A percentile compares a stretch with the other conserved stretches of the same genome.
Evolutionary conservation across 257 asterid species (phyloP).

Genomic region (Penstemon barbatus): DNA sequence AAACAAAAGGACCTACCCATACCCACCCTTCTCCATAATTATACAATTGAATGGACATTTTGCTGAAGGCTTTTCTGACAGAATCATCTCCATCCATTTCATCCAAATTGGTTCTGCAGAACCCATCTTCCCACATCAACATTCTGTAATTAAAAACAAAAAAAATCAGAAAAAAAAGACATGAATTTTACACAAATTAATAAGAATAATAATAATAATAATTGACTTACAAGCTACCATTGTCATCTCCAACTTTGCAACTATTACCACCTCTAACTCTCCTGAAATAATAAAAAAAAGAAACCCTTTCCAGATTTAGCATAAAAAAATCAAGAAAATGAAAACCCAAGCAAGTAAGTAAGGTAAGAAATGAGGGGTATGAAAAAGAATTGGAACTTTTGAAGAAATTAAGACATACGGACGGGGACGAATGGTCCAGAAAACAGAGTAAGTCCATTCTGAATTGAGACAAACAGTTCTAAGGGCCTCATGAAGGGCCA

Average conservation of each 20-base stretch:
- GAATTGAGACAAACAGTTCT: constrained; percentile 90
- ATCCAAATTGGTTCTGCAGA: constrained; percentile 86
- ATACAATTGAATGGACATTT: constrained; percentile 97
- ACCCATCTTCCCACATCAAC: constrained; percentile 99
- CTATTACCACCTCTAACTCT: constrained; percentile 96
- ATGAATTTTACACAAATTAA: constrained; percentile 3
- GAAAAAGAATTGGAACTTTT: too few relatives aligned
- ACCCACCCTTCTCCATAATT: constrained; percentile 99
- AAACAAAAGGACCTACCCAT: constrained; percentile 78
- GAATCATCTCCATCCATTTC: constrained; percentile 91
- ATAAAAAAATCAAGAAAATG: constrained; percentile 24
- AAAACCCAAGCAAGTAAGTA: constrained; percentile 19
- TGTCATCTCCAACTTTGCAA: constrained; percentile 97
- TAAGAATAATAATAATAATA: background rate
- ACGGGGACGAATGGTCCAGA: constrained; percentile 99
- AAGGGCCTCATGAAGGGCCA: constrained; percentile 99
- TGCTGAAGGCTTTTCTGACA: constrained; percentile 97
- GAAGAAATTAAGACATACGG: constrained; percentile 52
- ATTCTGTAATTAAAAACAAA: constrained; percentile 56
- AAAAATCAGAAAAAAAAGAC: constrained; percentile 16
- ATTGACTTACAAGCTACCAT: constrained; percentile 94
- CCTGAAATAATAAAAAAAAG: constrained; percentile 46
- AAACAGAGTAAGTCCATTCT: constrained; percentile 99
- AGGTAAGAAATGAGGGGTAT: background rate
- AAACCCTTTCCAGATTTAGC: background rate